Conservation (phyloP, 2,329 filamentous ascomycete species). For the Coleophoma cylindrospora region DNA sequence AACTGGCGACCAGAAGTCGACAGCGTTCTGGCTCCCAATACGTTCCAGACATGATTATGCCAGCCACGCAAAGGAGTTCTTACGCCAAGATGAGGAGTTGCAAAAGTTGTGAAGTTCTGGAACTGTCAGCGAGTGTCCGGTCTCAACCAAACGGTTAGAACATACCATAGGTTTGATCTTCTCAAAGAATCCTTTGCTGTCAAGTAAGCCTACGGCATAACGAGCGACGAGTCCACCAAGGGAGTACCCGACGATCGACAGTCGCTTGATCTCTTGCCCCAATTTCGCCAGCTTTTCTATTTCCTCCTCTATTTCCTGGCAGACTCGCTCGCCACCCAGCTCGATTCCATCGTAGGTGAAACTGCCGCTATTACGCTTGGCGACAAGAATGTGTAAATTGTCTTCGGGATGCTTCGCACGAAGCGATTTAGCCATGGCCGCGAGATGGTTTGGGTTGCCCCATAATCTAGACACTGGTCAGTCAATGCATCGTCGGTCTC, state of each 20-base stretch:
- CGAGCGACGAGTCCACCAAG: conserved; percentile 81
- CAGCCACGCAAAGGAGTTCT: conserved; percentile 63
- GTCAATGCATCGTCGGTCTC: too few species aligned
- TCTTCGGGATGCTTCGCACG: conserved; percentile 56
- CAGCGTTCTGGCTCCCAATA: conserved; percentile 74
- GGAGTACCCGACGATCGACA: conserved; percentile 87
- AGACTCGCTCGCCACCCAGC: conserved; percentile 61
- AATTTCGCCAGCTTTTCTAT: conserved; percentile 48
- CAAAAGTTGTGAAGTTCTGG: conserved; percentile 90
- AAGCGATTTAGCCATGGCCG: conserved; percentile 60
- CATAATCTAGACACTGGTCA: conserved; percentile 49
- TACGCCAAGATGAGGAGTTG: conserved; percentile 76
- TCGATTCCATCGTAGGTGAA: conserved; percentile 70
- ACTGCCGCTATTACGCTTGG: conserved; percentile 68
- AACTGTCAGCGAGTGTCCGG: background rate
- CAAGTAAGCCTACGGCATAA: conserved; percentile 80
- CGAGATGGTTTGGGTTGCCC: conserved; percentile 74
- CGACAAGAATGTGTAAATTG: conserved; percentile 63
- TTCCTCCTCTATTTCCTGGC: conserved; percentile 62
- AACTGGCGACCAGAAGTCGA: conserved; percentile 82
- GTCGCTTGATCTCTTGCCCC: conserved; percentile 70
- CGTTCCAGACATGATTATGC: conserved; percentile 69
- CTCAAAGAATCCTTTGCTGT: conserved; percentile 76
- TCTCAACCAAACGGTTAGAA: background rate
- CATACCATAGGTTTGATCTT: conserved; percentile 70